Base-by-base conservation (phyloP, 805 yeast genomes). In the Scheffersomyces ergatensis region DNA sequence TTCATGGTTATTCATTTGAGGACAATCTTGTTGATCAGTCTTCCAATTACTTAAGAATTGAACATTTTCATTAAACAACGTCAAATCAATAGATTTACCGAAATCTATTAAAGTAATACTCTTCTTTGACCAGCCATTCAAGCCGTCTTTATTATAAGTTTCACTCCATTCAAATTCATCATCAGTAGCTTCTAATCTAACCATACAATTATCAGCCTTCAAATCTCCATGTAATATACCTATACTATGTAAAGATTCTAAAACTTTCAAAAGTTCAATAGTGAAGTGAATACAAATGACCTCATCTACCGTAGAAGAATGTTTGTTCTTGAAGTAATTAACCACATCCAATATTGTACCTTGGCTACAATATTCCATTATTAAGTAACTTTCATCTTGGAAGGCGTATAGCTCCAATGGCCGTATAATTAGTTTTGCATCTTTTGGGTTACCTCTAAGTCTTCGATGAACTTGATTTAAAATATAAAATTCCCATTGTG, bases 171-270 rank as follows among this genome's bases (percentile, higher is more conserved):
- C 40, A n/a, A 45, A 46, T 4, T 41, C 24, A 4, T 47, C 51
- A 0, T 44, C 47, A 20, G 37, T 9, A 8, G 52, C 42, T 13
- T 65, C 62, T 31, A 85, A 69, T 30, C 85, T 62, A 0, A 88
- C 54, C 95, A 89, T 85, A 48, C 93, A 85, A 55, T 89, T 89
- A 47, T 86, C 96, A 0, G 96, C 83, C 54, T 85, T 86, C 39
- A 89, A 60, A 57, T 89, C 95, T 2, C 96, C 95, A 63, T 89
- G 97, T 11, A 89, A 68, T 1, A 89, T 79, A 0, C 83, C 83
- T 13, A 74, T 60, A 0, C 60, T 57, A 54, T 89, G 97, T n/a
- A 90, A 59, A 2, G 65, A 58, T 38, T 80, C 81, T 5, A 88
- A 61, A 0, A 78, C 70, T 32, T 77, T 70, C 34, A 89, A 52